phyloP scores from a whole-genome alignment of 2,329 filamentous ascomycete species.

The Ramularia endophylla region DNA sequence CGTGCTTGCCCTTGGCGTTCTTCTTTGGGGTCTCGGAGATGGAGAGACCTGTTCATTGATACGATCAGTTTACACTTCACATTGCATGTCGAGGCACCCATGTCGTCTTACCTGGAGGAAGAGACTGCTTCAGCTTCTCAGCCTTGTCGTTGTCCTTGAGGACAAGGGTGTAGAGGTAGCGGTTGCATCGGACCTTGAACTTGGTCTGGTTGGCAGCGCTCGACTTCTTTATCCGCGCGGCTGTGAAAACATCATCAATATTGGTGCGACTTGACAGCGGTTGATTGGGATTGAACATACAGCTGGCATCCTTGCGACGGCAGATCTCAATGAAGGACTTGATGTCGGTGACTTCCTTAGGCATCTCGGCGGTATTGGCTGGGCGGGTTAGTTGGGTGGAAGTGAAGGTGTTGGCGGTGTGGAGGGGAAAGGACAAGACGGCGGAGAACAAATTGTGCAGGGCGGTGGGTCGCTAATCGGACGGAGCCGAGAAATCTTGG shows the following conservation, averaged over 20 bases:
- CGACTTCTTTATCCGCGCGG: conserved; percentile 69
- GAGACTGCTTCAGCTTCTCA: conserved; percentile 99
- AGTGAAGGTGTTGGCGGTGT: too few relatives aligned
- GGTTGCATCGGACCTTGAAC: conserved; percentile 98
- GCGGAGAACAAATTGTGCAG: conserved; percentile 8
- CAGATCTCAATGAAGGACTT: conserved; percentile 99
- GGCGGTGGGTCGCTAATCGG: conserved; percentile 1
- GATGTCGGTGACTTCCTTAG: conserved; percentile 96
- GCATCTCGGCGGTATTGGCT: conserved; percentile 63
- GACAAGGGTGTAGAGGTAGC: conserved; percentile 95
- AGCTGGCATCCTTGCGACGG: conserved; percentile 98
- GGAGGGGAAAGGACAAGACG: conserved; percentile 2
- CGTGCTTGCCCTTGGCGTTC: conserved; percentile 53
- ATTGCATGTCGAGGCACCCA: neutral
- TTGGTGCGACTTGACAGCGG: conserved; percentile 1
- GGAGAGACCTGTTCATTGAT: conserved; percentile 44
- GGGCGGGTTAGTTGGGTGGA: conserved; percentile 4
- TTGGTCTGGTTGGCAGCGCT: conserved; percentile 72
- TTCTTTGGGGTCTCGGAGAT: conserved; percentile 58
- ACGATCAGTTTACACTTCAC: too few relatives aligned
- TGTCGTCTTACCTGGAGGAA: conserved; percentile 77
- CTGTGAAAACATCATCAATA: conserved; percentile 27
- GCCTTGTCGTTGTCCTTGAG: conserved; percentile 99
- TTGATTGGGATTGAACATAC: conserved; percentile 56
- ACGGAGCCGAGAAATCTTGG: conserved; percentile 12